Evolutionary conservation across 768 basidiomycete genomes (phyloP).

Genomic region (Mycena latifolia): DNA sequence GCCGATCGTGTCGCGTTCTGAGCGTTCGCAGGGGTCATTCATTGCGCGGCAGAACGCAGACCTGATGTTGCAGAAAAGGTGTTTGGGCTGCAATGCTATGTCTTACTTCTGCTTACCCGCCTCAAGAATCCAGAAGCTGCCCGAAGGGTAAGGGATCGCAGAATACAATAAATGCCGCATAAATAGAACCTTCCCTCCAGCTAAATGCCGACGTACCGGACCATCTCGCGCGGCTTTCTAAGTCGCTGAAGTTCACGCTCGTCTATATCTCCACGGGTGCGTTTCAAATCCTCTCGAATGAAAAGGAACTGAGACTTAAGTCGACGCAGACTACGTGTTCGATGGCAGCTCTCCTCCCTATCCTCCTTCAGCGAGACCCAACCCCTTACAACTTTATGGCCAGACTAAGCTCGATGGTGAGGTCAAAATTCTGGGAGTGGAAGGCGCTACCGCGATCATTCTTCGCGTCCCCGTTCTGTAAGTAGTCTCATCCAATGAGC

Average conservation of each 20-base stretch:
- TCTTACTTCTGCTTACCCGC: constrained; percentile 2
- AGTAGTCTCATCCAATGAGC: constrained; percentile 41
- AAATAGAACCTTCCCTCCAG: no score
- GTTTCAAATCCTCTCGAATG: constrained; percentile 13
- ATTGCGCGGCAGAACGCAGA: constrained; percentile 94
- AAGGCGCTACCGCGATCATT: constrained; percentile 72
- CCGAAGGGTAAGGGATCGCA: constrained; percentile 57
- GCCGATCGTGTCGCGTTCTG: constrained; percentile 18
- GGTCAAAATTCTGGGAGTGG: constrained; percentile 72
- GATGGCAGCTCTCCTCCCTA: constrained; percentile 95
- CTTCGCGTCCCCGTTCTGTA: constrained; percentile 93
- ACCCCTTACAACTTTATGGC: constrained; percentile 93
- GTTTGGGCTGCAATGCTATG: constrained; percentile 33
- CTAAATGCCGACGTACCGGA: constrained; percentile 86
- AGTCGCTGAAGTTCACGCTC: constrained; percentile 71
- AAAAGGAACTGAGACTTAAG: not conserved
- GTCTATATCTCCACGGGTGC: constrained; percentile 94
- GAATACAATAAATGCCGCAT: not conserved
- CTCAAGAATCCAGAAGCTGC: constrained; percentile 77
- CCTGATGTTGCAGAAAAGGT: constrained; percentile 96
- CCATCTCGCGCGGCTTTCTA: constrained; percentile 76
- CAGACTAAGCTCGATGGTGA: constrained; percentile 91
- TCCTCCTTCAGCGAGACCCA: constrained; percentile 74
- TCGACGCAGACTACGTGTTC: constrained; percentile 89
- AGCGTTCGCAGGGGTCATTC: constrained; percentile 77